A percentile compares a stretch with the other conserved stretches of the same genome.
These are phyloP conservation scores for Rhodotorula sp. DNA, from an alignment of 1,284 basidiomycete species.

Conservation along the genomic window DNA sequence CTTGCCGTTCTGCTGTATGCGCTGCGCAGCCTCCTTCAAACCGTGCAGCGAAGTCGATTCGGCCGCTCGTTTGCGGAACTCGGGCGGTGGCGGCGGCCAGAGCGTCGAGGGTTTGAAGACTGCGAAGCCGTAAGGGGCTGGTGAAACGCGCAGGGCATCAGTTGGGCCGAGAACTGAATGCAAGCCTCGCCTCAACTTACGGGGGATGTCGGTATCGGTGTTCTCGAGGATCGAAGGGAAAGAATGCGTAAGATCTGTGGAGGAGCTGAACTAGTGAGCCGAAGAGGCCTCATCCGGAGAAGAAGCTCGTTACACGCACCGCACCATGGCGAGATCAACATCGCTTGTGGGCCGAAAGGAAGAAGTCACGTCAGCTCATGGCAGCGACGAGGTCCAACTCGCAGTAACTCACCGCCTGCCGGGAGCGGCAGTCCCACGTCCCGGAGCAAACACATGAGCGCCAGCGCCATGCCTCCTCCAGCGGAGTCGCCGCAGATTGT, in stretches of 20 bases:
- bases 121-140: slow-evolving; percentile 42
- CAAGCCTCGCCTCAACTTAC: slow-evolving; percentile 55
- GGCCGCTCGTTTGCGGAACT: slow-evolving; percentile 53
- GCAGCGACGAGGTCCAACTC: no score
- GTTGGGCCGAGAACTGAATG: fast-evolving
- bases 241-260: slow-evolving; percentile 85
- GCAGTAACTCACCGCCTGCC: slow-evolving; percentile 60
- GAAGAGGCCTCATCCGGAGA: slow-evolving; percentile 55
- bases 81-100: slow-evolving; percentile 80
- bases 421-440: slow-evolving; percentile 79
- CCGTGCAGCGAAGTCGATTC: slow-evolving; percentile 48
- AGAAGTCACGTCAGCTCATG: neutral
- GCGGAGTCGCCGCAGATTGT: slow-evolving; percentile 85
- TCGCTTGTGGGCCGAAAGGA: slow-evolving; percentile 44
- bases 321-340: slow-evolving; percentile 69
- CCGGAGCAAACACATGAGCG: slow-evolving; percentile 85
- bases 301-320: neutral
- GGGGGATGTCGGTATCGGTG: slow-evolving; percentile 62
- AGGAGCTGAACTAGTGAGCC: neutral
- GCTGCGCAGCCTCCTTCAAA: slow-evolving; percentile 56
- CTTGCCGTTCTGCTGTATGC: neutral
- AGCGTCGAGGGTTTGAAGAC: slow-evolving; percentile 71
- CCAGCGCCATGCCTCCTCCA: slow-evolving; percentile 81
- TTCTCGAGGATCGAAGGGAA: slow-evolving; percentile 86
- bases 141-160: neutral